Conservation (phyloP, 148 eudicot species). For the Rheum nobile region DNA sequence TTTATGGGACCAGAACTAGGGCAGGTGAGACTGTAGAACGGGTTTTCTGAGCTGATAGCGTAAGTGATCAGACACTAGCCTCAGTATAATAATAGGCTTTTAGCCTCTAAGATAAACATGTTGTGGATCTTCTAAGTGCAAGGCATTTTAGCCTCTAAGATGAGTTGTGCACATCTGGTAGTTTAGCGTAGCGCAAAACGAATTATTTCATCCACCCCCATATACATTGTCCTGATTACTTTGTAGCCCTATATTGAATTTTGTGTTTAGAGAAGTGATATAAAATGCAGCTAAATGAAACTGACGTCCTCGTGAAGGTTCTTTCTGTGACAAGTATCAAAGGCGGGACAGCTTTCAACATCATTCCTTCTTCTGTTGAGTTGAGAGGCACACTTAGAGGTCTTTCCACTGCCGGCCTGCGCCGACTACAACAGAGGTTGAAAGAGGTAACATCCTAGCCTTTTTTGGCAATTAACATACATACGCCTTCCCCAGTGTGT, state of each 20-base stretch:
- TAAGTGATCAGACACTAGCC: neutral
- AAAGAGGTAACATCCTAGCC: conserved; percentile 41
- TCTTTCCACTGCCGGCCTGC: conserved; percentile 65
- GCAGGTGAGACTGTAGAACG: too few relatives aligned
- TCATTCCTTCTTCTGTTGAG: conserved; percentile 52
- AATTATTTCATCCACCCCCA: too few relatives aligned
- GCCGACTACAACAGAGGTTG: conserved; percentile 43
- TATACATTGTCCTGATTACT: too few relatives aligned
- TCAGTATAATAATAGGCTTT: neutral
- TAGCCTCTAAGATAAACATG: too few relatives aligned
- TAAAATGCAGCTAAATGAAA: neutral
- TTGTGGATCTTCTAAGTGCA: neutral
- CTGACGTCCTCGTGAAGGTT: conserved; percentile 40
- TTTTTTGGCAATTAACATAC: neutral
- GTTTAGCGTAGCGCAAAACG: too few relatives aligned
- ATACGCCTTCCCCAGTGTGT: too few relatives aligned
- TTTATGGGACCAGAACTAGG: too few relatives aligned
- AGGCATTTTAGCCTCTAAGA: neutral
- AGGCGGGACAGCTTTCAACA: conserved; percentile 35
- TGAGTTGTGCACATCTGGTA: neutral
- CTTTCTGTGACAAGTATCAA: conserved; percentile 63
- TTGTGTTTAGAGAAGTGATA: neutral
- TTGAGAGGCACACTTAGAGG: conserved; percentile 77
- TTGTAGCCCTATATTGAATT: neutral
- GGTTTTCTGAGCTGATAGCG: too few relatives aligned